Conservation (phyloP, 2,329 filamentous ascomycete species). For the Venturia effusa region DNA sequence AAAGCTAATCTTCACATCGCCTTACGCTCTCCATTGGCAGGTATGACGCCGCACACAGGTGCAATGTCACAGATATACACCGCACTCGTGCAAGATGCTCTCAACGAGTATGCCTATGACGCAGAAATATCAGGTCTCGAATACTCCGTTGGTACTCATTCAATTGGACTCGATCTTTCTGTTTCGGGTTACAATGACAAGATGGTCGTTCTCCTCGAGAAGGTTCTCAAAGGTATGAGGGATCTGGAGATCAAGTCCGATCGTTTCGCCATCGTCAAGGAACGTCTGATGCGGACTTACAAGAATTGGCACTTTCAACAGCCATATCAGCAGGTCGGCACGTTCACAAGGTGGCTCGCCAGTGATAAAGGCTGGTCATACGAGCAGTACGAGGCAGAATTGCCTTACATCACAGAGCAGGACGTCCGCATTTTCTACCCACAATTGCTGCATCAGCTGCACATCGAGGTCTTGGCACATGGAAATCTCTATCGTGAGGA, state of each 20-base stretch:
- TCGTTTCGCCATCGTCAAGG: conserved; percentile 84
- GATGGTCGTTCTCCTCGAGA: conserved; percentile 78
- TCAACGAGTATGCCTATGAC: conserved; percentile 92
- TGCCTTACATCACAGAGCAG: conserved; percentile 62
- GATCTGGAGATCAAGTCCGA: conserved; percentile 78
- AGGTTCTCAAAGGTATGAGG: conserved; percentile 73
- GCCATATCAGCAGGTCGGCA: conserved; percentile 78
- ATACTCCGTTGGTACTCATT: conserved; percentile 66
- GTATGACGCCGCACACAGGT: conserved; percentile 64
- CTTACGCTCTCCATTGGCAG: conserved; percentile 68
- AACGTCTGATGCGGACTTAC: conserved; percentile 64
- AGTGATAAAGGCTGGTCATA: conserved; percentile 67
- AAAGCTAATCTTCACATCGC: conserved; percentile 81
- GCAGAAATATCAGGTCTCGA: conserved; percentile 83
- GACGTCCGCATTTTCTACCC: conserved; percentile 69
- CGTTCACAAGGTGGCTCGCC: conserved; percentile 71
- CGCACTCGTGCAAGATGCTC: conserved; percentile 74
- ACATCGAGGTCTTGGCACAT: conserved; percentile 80
- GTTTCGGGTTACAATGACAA: conserved; percentile 96
- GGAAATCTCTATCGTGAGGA: conserved; percentile 95
- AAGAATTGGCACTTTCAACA: conserved; percentile 61
- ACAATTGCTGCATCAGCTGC: conserved; percentile 69
- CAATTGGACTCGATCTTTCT: conserved; percentile 63
- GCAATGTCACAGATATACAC: conserved; percentile 73
- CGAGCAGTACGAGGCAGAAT: conserved; percentile 67